phyloP scores from a whole-genome alignment of 257 asterid species.

The Fraxinus cuspidata region DNA sequence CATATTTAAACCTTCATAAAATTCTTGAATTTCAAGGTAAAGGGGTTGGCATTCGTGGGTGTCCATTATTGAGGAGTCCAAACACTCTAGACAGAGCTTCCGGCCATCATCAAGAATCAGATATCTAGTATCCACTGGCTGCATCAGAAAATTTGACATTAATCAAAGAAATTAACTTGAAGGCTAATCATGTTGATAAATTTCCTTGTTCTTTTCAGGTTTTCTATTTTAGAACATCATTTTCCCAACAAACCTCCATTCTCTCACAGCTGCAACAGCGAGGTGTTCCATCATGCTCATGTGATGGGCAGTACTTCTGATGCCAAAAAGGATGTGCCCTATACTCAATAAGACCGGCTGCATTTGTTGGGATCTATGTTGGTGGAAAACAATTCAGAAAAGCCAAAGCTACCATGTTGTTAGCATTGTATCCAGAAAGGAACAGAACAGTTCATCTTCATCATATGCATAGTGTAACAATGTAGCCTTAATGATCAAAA shows the following conservation, averaged over 20 bases:
- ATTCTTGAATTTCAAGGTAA: conserved; percentile 89
- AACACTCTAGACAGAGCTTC: conserved; percentile 87
- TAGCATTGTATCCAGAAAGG: conserved; percentile 12
- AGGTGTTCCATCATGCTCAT: conserved; percentile 92
- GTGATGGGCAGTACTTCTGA: conserved; percentile 94
- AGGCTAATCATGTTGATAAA: too few species aligned
- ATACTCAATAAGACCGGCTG: conserved; percentile 88
- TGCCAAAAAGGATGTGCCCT: conserved; percentile 99
- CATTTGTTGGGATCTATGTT: conserved; percentile 78
- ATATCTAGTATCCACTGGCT: conserved; percentile 75
- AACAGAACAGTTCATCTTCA: neutral
- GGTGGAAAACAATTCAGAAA: conserved; percentile 12
- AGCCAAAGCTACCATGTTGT: neutral
- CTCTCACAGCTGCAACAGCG: conserved; percentile 98
- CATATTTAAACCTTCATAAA: conserved; percentile 93
- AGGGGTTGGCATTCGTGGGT: conserved; percentile 96
- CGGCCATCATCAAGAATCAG: conserved; percentile 90
- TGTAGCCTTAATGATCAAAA: neutral
- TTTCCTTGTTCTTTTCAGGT: neutral
- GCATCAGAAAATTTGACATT: conserved; percentile 30
- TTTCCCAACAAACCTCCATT: conserved; percentile 69
- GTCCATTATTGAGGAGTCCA: conserved; percentile 96
- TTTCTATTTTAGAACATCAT: neutral
- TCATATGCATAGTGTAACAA: neutral
- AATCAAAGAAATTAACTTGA: neutral